phyloP scores from a whole-genome alignment of 345 rosid genomes.

The Moringa oleifera region DNA sequence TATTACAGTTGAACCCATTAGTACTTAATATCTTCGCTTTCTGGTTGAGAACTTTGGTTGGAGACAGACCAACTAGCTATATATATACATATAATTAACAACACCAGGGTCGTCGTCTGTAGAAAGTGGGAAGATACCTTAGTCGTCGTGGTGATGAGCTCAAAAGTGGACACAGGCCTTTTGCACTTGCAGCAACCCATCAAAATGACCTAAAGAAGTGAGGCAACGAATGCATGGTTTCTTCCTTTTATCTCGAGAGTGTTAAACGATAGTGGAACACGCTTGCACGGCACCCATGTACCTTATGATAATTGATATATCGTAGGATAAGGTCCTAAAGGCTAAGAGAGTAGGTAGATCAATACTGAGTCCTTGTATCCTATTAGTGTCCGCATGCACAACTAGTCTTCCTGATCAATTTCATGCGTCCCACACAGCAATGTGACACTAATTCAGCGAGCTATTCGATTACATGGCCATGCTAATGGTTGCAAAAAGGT shows the following conservation, averaged over 20 bases:
- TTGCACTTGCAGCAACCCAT: slow-evolving; percentile 13
- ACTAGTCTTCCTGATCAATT: no score
- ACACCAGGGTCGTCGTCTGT: not conserved
- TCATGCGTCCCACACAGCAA: no score
- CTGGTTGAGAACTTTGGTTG: slow-evolving; percentile 3
- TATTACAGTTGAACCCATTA: slow-evolving; percentile 38
- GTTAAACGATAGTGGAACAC: slow-evolving; percentile 46
- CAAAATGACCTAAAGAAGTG: slow-evolving; percentile 5
- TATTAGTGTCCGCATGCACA: no score
- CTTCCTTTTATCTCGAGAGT: not conserved
- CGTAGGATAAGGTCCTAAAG: no score
- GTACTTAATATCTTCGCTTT: not conserved
- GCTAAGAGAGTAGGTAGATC: no score
- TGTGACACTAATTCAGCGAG: no score
- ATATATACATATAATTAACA: slow-evolving; percentile 9
- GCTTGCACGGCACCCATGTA: slow-evolving; percentile 29
- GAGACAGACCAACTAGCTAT: slow-evolving; percentile 14
- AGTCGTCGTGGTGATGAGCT: not conserved
- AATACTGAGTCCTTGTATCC: no score
- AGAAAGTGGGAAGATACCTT: not conserved
- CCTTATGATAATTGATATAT: slow-evolving; percentile 1
- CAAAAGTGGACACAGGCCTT: slow-evolving; percentile 20
- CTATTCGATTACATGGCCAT: not conserved
- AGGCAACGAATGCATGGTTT: not conserved
- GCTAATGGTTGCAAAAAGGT: slow-evolving; percentile 12